Evolutionary conservation across 2,329 filamentous ascomycete species (phyloP), one percentile per base, ranked within the genome.

Genomic region (Nemania serpens): DNA sequence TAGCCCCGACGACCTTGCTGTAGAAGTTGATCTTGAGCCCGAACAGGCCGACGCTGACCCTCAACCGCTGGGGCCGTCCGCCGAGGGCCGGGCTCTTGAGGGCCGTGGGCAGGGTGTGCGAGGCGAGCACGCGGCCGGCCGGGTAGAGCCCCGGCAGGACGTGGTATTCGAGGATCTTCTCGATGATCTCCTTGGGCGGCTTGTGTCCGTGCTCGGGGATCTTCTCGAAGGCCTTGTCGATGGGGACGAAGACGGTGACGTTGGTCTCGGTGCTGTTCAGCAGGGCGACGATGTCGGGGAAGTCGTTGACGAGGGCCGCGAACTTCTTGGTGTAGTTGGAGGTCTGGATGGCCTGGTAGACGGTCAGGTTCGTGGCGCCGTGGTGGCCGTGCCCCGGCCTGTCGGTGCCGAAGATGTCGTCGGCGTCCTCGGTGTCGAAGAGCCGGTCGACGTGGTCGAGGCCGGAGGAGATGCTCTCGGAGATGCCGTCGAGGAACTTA

Each of bases 181-280:
- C 85, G 63, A 96, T 74, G 47, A 88, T 76, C 69, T 94, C 88
- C 75, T 91, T 88, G 58, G 83, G 82, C 4, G 88, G 88, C 76
- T 91, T 87, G 64, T 81, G 50, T 29, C 55, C 69, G 74, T 81
- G 72, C 18, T 81, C 69, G 2, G 82, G 83, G 22, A 87, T 75
- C 66, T 83, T 78, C 63, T 89, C 85, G 68, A 97, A 94, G 0
- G 92, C 92, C 51, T 82, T 78, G 73, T 97, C 86, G 1, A 85
- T 87, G 0, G 93, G 93, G 1, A 91, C 90, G 70, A 97, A 96
- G 52, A 95, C 76, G 0, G 93, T 97, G 71, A 89, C 86, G 75
- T 94, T 93, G 20, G 84, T 80, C 37, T 84, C 77, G 1, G 91
- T 94, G 70, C 84, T 84, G 76, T 96, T 95, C 29, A 97, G 83